Base-by-base conservation (phyloP, 2,329 filamentous ascomycete genomes). In the Venturia pyrina region DNA sequence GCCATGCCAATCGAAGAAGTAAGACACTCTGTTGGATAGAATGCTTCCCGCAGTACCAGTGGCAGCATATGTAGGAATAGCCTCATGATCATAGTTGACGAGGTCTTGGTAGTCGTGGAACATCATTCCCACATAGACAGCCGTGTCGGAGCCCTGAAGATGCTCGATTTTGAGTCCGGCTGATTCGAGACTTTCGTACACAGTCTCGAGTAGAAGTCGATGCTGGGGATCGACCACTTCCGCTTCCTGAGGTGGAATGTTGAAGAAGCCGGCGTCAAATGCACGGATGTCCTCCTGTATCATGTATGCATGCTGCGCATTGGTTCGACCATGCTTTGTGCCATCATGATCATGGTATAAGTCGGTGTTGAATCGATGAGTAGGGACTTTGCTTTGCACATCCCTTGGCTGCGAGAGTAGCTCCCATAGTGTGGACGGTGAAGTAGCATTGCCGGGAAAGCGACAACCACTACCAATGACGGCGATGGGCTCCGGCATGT, bases 1-100 rank as follows among this genome's bases (percentile, higher is more conserved):
- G 0, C 76, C 76, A 46, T 70, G 70, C 10, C 75, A 66, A 59
- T 77, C 72, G 60, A 72, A 78, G 60, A 73, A 74, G 43, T 74
- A 75, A 6, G 73, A 74, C 3, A 76, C 57, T 0, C 74, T 70
- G 53, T 75, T 76, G 3, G 74, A 66, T 17, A 71, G 59, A 32
- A 73, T 62, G 5, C 67, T 65, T 11, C 46, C 19, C 1, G 66
- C 68, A 44, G 62, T 68, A 6, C 71, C 73, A 1, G 71, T 71
- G 1, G 68, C 66, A 4, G 37, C 28, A 62, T 70, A 74, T 21
- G 21, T 67, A 44, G 68, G 68, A 21, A 63, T 28, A 7, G 34
- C 68, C 40, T 74, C 71, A 1, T 61, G 66, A 70, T 78, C 77
- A 8, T 69, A 67, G 2, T 71, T 71, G 17, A 59, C 34, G 4